These are phyloP conservation scores for Paraconiothyrium brasiliense DNA, from an alignment of 2,329 filamentous ascomycete genomes.

Conservation along the genomic window DNA sequence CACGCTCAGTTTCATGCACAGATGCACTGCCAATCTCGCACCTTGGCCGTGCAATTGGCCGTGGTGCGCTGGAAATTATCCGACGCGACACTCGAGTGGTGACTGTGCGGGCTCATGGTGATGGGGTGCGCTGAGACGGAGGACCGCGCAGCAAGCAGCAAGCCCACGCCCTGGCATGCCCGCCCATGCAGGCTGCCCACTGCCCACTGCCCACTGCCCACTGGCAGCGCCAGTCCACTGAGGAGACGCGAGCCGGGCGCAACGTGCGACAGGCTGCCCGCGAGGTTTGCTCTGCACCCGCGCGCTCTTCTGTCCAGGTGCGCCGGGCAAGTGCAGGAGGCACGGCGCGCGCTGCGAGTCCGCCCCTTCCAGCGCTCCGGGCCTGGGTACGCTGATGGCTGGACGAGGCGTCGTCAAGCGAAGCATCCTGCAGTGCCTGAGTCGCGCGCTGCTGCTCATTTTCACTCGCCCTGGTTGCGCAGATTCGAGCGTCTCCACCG, in stretches of 20 bases:
- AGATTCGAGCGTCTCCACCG: conserved; percentile 5
- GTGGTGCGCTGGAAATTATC: conserved; percentile 33
- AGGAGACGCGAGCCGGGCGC: neutral
- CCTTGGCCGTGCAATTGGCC: conserved; percentile 30
- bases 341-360: conserved; percentile 32
- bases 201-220: too few relatives aligned
- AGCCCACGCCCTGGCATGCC: neutral
- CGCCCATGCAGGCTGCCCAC: neutral
- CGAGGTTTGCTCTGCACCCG: neutral
- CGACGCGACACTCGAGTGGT: conserved; percentile 19
- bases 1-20: conserved; percentile 24
- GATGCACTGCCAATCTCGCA: conserved; percentile 24
- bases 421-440: conserved; percentile 27
- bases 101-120: neutral
- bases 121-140: conserved; percentile 16
- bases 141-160: conserved; percentile 32
- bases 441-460: conserved; percentile 29
- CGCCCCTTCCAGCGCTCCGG: conserved; percentile 30
- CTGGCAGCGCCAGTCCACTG: neutral
- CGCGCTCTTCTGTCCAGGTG: neutral
- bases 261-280: neutral
- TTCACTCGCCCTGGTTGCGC: conserved; percentile 24
- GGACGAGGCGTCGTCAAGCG: conserved; percentile 34
- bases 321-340: conserved; percentile 17
- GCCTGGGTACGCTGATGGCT: conserved; percentile 41